These are phyloP conservation scores for Tremella mesenterica DNA, from an alignment of 768 basidiomycete genomes.

Conservation along the genomic window DNA sequence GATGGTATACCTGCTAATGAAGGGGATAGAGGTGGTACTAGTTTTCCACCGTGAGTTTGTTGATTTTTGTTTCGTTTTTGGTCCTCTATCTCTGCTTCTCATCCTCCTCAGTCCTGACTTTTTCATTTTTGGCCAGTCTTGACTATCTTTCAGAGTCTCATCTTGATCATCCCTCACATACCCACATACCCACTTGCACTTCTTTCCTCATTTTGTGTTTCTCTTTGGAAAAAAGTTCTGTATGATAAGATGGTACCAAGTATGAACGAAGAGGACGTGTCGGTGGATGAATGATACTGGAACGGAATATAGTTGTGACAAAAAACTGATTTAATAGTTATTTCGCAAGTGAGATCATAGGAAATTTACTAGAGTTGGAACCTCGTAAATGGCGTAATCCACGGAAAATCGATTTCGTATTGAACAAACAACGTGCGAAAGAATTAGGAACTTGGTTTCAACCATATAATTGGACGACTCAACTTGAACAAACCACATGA, in stretches of 20 bases:
- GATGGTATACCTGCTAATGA: conserved; percentile 63
- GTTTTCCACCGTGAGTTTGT: conserved; percentile 66
- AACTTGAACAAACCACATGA: conserved; percentile 24
- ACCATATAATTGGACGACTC: conserved; percentile 48
- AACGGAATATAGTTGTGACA: not conserved
- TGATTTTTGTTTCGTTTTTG: not conserved
- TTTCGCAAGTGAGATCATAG: conserved; percentile 91
- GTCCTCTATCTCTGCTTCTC: too few relatives aligned
- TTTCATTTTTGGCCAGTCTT: too few relatives aligned
- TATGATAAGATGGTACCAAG: too few relatives aligned
- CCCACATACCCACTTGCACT: too few relatives aligned
- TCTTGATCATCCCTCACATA: too few relatives aligned
- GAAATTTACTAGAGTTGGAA: conserved; percentile 79
- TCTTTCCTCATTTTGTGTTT: too few relatives aligned
- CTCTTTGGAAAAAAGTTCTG: too few relatives aligned
- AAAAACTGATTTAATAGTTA: conserved; percentile 53
- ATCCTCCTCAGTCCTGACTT: too few relatives aligned
- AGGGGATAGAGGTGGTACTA: conserved; percentile 81
- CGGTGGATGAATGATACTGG: not conserved
- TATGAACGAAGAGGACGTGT: too few relatives aligned
- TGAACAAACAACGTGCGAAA: conserved; percentile 62
- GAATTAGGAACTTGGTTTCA: conserved; percentile 66
- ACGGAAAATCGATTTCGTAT: conserved; percentile 59
- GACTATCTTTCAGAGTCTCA: too few relatives aligned
- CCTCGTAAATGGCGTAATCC: conserved; percentile 78